Evolutionary conservation across 2,329 filamentous ascomycete genomes (phyloP).

Genomic region (Colletotrichum sp.): DNA sequence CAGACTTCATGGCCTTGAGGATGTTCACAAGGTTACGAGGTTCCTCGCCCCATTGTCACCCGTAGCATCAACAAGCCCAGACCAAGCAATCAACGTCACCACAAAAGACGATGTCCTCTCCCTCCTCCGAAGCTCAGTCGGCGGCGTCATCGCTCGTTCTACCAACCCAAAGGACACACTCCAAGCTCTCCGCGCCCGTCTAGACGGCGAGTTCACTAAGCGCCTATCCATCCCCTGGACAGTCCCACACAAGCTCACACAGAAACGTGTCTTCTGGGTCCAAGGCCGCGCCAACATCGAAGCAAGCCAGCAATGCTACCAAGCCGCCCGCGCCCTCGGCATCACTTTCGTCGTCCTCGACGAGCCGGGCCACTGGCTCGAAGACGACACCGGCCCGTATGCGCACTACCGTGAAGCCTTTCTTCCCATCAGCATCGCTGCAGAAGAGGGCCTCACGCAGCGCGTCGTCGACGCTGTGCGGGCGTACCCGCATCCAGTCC

Average conservation of each 20-base stretch:
- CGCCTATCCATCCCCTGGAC: background rate
- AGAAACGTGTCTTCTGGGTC: background rate
- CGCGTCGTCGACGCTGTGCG: conserved; percentile 33
- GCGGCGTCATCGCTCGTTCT: background rate
- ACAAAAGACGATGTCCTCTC: background rate
- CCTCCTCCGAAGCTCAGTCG: background rate
- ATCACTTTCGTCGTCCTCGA: conserved; percentile 41
- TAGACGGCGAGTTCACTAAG: background rate
- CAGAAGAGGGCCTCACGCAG: conserved; percentile 27
- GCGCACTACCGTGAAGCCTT: conserved; percentile 35
- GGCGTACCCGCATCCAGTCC: conserved; percentile 22
- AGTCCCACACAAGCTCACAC: background rate
- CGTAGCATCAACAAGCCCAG: background rate
- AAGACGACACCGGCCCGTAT: conserved; percentile 23
- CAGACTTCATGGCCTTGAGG: background rate
- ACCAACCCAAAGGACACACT: background rate
- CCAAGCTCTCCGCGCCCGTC: background rate
- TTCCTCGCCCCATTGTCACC: background rate
- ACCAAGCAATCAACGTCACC: background rate
- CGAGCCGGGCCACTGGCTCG: conserved; percentile 40
- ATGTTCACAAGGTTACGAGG: rapidly evolving
- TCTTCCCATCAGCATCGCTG: conserved; percentile 29
- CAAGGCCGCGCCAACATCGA: conserved; percentile 3
- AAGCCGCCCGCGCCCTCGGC: conserved; percentile 29
- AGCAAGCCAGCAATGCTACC: background rate